Conservation (phyloP, 140 eudicot species). For the Stevia rebaudiana region DNA sequence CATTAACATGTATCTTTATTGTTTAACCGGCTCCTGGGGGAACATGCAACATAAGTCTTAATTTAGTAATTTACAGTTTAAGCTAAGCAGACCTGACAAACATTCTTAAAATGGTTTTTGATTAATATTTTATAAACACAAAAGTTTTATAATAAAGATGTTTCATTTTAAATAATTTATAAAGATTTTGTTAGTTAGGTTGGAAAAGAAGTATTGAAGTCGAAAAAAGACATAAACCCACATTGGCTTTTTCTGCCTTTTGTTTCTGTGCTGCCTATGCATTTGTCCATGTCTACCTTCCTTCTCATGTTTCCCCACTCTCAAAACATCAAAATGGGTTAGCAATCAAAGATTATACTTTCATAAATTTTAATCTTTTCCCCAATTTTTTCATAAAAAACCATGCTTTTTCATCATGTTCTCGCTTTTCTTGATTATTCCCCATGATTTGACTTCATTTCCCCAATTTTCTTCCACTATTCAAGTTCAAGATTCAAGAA, state of each 20-base stretch:
- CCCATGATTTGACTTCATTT: constrained; percentile 47
- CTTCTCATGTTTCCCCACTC: constrained; percentile 39
- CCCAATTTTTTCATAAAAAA: constrained; percentile 16
- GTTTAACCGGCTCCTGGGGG: no score
- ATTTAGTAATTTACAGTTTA: no score
- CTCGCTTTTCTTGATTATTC: constrained; percentile 34
- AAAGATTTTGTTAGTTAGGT: constrained; percentile 19
- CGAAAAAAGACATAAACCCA: constrained; percentile 64
- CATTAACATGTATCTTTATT: no score
- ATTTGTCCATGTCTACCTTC: constrained; percentile 85
- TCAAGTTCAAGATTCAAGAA: constrained; percentile 36
- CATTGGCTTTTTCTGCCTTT: constrained; percentile 70
- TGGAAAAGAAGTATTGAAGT: constrained; percentile 28
- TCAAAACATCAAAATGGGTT: constrained; percentile 58
- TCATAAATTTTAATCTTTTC: constrained; percentile 26
- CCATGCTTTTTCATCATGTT: constrained; percentile 32
- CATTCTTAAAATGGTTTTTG: no score
- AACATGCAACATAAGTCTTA: no score
- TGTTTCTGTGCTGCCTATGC: constrained; percentile 73
- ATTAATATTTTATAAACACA: no score
- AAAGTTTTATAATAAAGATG: no score
- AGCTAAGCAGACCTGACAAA: no score
- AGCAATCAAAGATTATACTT: constrained; percentile 73
- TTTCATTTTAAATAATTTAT: background rate
- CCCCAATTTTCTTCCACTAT: constrained; percentile 23